A percentile compares a stretch with the other conserved stretches of the same genome.
These are phyloP conservation scores for Daphne laureola DNA, from an alignment of 441 rosid species.

Conservation along the genomic window DNA sequence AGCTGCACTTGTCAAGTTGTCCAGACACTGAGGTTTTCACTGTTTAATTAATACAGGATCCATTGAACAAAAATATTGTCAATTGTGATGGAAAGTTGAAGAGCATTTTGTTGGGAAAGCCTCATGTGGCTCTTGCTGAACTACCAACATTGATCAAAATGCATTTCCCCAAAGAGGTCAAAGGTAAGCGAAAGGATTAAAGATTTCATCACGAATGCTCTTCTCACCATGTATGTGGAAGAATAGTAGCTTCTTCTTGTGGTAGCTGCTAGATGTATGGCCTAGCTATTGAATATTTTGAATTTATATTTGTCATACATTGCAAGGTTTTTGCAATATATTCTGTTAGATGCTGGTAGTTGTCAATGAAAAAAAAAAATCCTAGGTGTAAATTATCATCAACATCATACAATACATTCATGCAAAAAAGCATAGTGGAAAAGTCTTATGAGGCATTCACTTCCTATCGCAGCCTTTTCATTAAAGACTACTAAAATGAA, in stretches of 20 bases:
- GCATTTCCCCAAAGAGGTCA: slow-evolving; percentile 66
- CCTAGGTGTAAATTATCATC: too few relatives aligned
- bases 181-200: slow-evolving; percentile 31
- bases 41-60: slow-evolving; percentile 40
- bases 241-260: slow-evolving; percentile 5
- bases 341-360: too few relatives aligned
- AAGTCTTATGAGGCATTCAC: too few relatives aligned
- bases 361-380: too few relatives aligned
- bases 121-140: slow-evolving; percentile 67
- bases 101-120: slow-evolving; percentile 64
- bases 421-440: too few relatives aligned
- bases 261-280: neutral
- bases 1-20: too few relatives aligned
- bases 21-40: too few relatives aligned
- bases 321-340: too few relatives aligned
- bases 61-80: slow-evolving; percentile 69
- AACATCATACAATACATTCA: too few relatives aligned
- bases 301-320: too few relatives aligned
- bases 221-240: slow-evolving; percentile 2
- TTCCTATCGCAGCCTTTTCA: too few relatives aligned
- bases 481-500: too few relatives aligned
- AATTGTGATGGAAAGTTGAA: slow-evolving; percentile 70
- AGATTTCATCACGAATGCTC: slow-evolving; percentile 12
- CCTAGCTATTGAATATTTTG: neutral
- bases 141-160: slow-evolving; percentile 76